Conservation (phyloP, 2,329 filamentous ascomycete species). For the Cytospora schulzeri region DNA sequence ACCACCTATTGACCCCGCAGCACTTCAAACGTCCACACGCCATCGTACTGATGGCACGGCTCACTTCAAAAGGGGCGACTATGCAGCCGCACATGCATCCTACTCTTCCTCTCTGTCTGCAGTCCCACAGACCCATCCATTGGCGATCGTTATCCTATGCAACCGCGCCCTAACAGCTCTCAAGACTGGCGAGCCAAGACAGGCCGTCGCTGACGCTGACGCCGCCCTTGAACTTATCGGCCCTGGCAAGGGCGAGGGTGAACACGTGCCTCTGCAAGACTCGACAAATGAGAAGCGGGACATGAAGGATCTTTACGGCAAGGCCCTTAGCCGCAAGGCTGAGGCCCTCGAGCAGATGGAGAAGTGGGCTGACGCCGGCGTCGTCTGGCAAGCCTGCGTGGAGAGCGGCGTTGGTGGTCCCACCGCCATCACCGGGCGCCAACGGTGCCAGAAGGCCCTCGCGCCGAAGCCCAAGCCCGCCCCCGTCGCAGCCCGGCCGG, state of each 20-base stretch:
- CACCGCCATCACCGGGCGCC: slow-evolving; percentile 80
- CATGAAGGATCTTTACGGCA: slow-evolving; percentile 92
- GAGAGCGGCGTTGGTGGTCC: slow-evolving; percentile 84
- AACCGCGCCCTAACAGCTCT: slow-evolving; percentile 89
- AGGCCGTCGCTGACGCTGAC: slow-evolving; percentile 83
- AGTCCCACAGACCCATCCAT: slow-evolving; percentile 77
- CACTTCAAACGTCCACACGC: slow-evolving; percentile 73
- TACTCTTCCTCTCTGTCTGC: slow-evolving; percentile 77
- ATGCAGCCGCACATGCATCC: slow-evolving; percentile 77
- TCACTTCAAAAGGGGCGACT: slow-evolving; percentile 94
- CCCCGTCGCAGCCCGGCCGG: slow-evolving; percentile 44
- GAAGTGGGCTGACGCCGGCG: slow-evolving; percentile 82
- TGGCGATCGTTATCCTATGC: slow-evolving; percentile 85
- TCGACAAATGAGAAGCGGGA: slow-evolving; percentile 69
- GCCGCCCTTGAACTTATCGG: slow-evolving; percentile 80
- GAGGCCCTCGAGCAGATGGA: slow-evolving; percentile 96
- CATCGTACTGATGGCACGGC: slow-evolving; percentile 80
- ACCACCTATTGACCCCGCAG: slow-evolving; percentile 68
- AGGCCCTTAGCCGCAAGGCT: slow-evolving; percentile 90
- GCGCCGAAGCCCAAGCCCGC: slow-evolving; percentile 62
- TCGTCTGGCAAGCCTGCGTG: slow-evolving; percentile 80
- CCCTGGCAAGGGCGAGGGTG: slow-evolving; percentile 73
- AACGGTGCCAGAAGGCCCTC: slow-evolving; percentile 86
- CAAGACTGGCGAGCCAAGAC: slow-evolving; percentile 89
- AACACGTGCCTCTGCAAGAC: slow-evolving; percentile 71